Evolutionary conservation across 176 grass and related monocot species (phyloP), one percentile per base, ranked within the genome.

Genomic region (Tillandsia leiboldiana): DNA sequence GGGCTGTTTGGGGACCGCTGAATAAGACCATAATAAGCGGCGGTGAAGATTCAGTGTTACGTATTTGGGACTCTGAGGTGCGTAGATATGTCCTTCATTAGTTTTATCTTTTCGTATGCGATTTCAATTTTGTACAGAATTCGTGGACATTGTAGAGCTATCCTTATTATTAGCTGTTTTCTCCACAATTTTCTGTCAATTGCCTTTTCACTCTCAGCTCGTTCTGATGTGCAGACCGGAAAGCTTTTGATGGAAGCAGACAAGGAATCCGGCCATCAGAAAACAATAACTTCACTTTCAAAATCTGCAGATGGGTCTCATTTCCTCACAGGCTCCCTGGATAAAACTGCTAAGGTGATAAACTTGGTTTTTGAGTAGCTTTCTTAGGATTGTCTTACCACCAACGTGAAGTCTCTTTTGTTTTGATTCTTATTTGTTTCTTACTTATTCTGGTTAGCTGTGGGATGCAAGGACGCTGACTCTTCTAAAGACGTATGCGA

Each of bases 11-110:
- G 93, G 89, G 93, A 5, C 89, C 94, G 15, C 65, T 87, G 1
- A 97, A 97, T 77, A 85, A 86, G 72, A 97, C 94, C 66, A 92
- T 97, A 70, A 82, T 97, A 59, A 92, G 89, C 26, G 94, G 79
- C 1, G 93, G 93, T 9, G 93, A 97, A 82, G 94, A 92, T 70
- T 72, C 89, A 14, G 74, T 86, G 50, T 64, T 97, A 29, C 93
- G 93, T 61, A 83, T 97, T 17, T 97, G 93, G 89, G 94, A 97
- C 42, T 62, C 86, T 2, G 89, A 97, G 89, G 94, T 97, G n/a
- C 8, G 74, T 52, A 65, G 1, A 6, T 23, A 50, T 12, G 27
- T 63, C 9, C 13, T 50, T 63, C 28, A 49, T 22, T 47, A 24
- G 48, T 8, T 9, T 0, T 61, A 9, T 9, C 56, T 61, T 61